Evolutionary conservation across 176 grass and related monocot genomes (phyloP).

Genomic region (Oryza coarctata): DNA sequence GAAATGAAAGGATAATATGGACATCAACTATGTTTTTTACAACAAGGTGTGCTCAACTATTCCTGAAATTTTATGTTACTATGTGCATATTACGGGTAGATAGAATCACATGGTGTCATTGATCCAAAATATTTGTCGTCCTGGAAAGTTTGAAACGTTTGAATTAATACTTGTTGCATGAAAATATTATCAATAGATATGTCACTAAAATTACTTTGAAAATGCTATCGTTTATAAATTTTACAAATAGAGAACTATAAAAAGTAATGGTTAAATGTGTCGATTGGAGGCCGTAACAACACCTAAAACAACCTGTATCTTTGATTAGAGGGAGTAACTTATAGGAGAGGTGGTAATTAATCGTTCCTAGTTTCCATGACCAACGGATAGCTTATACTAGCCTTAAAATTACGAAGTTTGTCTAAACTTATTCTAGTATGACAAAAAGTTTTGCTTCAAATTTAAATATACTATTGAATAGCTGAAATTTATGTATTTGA

Average conservation of each 20-base stretch:
- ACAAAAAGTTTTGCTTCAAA: slow-evolving; percentile 1
- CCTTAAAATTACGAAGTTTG: slow-evolving; percentile 5
- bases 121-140: neutral
- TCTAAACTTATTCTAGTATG: slow-evolving; percentile 7
- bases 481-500: slow-evolving; percentile 8
- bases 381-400: neutral
- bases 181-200: neutral
- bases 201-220: neutral
- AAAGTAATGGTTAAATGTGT: neutral
- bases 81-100: neutral
- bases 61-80: neutral
- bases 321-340: neutral
- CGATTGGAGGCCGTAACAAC: neutral
- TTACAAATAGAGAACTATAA: neutral
- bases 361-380: neutral
- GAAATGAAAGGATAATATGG: neutral
- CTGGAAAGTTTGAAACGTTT: neutral
- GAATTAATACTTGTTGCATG: neutral
- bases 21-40: neutral
- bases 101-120: neutral
- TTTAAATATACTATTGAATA: slow-evolving; percentile 7
- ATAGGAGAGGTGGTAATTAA: neutral
- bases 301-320: neutral
- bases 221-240: neutral
- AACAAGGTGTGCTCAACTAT: slow-evolving; percentile 29